Base-by-base conservation (phyloP, 129 eudicot species). In the Flaveria robusta region DNA sequence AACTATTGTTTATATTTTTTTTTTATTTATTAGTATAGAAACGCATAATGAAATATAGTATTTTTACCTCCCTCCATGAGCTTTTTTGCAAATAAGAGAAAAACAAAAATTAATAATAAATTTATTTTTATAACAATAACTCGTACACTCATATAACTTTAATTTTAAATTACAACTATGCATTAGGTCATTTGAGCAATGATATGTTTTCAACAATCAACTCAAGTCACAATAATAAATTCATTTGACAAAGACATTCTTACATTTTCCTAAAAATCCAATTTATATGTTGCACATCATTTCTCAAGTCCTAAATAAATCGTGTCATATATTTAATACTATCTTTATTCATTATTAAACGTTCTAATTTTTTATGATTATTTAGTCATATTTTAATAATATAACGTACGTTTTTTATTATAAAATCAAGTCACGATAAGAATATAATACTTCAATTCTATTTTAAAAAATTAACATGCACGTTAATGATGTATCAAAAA, bases 251-350 rank as follows among this genome's bases (percentile, higher is more conserved):
- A 43, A 11, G 49, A 43, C 13, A 43, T 10, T 8, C 49, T 43
- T 43, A 43, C 49, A 43, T 9, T 54, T 54, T 58, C 22, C 15
- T 22, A 12, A 22, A 58, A 58, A 22, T 58, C 10, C 2, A 58
- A 22, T 58, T 9, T 58, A 3, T 58, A 22, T 22, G 65, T 20
- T 58, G 34, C 29, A 58, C 65, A 23, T 22, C 10, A 58, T 22
- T 23, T 22, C 65, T 20, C 65, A 10, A 11, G 18, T 18, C 24
- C 18, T 22, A 58, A 22, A 22, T 5, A 58, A 11, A 58, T 58
- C 65, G 65, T 58, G 34, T 58, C 65, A 3, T 18, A 58, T 58
- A 58, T 60, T 60, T 24, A 60, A 60, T 55, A 20, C 26, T 23
- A 31, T 3, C 66, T 59, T 23, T 59, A 13, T 59, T 26, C 66